A percentile compares a stretch with the other conserved stretches of the same genome.
Conservation (phyloP, 441 rosid genomes). For the Gossypium gossypioides region DNA sequence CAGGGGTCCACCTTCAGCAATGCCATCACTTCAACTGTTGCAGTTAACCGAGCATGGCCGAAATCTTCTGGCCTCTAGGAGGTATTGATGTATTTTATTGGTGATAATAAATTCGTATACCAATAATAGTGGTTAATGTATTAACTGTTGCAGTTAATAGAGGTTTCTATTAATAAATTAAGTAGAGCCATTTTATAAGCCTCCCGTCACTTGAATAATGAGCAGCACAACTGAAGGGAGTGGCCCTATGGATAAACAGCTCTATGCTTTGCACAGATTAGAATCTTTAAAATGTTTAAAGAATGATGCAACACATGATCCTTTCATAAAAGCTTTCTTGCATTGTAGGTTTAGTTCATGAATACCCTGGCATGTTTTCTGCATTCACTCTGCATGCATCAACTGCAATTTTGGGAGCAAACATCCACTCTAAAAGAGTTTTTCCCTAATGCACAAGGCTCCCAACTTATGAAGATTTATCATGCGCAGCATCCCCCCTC, state of each 20-base stretch:
- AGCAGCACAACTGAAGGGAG: neutral
- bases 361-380: neutral
- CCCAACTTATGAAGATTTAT: neutral
- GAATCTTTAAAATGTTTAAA: neutral
- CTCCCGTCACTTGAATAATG: too few species aligned
- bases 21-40: conserved; percentile 92
- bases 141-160: too few species aligned
- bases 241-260: neutral
- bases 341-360: neutral
- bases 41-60: conserved; percentile 87
- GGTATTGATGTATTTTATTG: conserved; percentile 29
- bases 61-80: conserved; percentile 61
- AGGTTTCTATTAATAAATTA: too few species aligned
- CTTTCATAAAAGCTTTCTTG: neutral
- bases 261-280: neutral
- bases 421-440: neutral
- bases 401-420: neutral
- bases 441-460: neutral
- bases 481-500: neutral
- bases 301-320: neutral
- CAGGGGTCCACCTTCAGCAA: conserved; percentile 27
- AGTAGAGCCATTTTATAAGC: too few species aligned
- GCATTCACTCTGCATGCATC: neutral
- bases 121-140: too few species aligned
- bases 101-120: neutral